phyloP scores from a whole-genome alignment of 768 basidiomycete genomes.

The Exsudoporus frostii region DNA sequence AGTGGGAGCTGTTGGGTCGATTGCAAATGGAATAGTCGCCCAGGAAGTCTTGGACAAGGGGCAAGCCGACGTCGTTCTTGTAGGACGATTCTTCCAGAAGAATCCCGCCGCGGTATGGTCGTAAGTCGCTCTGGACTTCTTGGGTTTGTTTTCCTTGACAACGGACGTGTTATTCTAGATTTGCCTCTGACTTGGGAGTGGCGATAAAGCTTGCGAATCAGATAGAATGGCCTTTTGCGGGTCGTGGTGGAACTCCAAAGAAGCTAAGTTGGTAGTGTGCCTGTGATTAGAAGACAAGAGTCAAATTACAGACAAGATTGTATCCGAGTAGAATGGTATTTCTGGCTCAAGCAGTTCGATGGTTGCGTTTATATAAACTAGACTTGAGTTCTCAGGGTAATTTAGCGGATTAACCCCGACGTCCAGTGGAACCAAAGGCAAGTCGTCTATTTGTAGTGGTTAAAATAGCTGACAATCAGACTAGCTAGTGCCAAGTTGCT shows the following conservation, averaged over 20 bases:
- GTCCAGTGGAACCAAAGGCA: not conserved
- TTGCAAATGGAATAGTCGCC: conserved; percentile 39
- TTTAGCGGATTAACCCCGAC: not conserved
- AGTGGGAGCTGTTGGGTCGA: conserved; percentile 27
- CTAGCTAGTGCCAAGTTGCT: not conserved
- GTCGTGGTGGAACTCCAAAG: conserved; percentile 27
- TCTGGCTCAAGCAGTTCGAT: not conserved
- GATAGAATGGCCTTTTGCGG: conserved; percentile 52
- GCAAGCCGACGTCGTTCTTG: conserved; percentile 45
- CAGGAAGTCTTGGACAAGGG: conserved; percentile 42
- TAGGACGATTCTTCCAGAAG: conserved; percentile 57
- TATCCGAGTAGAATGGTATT: not conserved
- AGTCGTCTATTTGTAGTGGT: not conserved
- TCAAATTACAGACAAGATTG: not conserved
- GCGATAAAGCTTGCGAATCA: conserved; percentile 46
- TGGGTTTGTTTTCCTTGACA: not conserved
- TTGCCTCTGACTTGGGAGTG: conserved; percentile 56
- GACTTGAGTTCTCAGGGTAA: not conserved
- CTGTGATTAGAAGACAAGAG: not conserved
- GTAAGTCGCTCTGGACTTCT: conserved; percentile 11
- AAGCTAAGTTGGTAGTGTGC: conserved; percentile 14
- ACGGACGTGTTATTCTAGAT: conserved; percentile 16
- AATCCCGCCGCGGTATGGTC: conserved; percentile 49
- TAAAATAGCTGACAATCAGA: not conserved
- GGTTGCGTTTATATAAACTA: not conserved